Base-by-base conservation (phyloP, 257 asterid genomes). In the Agastache rugosa region DNA sequence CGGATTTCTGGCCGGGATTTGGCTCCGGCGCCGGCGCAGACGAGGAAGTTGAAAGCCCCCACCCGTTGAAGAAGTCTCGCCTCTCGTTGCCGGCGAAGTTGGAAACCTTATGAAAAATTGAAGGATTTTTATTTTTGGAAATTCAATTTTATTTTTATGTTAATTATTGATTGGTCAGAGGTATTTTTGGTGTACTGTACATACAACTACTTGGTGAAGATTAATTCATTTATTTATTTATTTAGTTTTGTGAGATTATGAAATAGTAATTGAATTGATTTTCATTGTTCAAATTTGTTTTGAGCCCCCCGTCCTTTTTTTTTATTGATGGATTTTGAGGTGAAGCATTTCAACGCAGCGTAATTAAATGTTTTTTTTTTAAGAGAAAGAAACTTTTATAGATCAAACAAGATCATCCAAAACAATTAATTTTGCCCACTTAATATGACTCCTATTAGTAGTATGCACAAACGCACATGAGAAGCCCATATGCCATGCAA, bases 11-110 rank as follows among this genome's bases (percentile, higher is more conserved):
- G 83, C 59, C 51, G 72, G 79, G 83, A 0, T 75, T 83, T n/a
- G 80, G 77, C 19, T 20, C 55, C 74, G 78, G 59, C 8, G 61
- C 35, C 8, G 80, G 58, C 20, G 61, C 35, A 0, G 87, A 87
- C 2, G 87, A 84, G 8, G 91, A 86, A 74, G 88, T 86, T 0
- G 89, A 86, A 50, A 86, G 91, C 80, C 89, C 91, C 0, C 91
- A 86, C 44, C 87, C 91, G 3, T 75, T 79, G 50, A 86, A 86
- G 77, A 86, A 76, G 73, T 74, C 87, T 0, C 88, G 87, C 5
- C 81, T 76, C 56, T 74, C 77, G 65, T 42, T 53, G 61, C 76
- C 80, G 39, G 61, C 70, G 2, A 83, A 79, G 45, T 8, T 70
- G 20, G 82, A 80, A 47, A 58, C 76, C 2, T 10, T 65, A 17